Conservation (phyloP, 208 protist species). For the Leishmania braziliensis region DNA sequence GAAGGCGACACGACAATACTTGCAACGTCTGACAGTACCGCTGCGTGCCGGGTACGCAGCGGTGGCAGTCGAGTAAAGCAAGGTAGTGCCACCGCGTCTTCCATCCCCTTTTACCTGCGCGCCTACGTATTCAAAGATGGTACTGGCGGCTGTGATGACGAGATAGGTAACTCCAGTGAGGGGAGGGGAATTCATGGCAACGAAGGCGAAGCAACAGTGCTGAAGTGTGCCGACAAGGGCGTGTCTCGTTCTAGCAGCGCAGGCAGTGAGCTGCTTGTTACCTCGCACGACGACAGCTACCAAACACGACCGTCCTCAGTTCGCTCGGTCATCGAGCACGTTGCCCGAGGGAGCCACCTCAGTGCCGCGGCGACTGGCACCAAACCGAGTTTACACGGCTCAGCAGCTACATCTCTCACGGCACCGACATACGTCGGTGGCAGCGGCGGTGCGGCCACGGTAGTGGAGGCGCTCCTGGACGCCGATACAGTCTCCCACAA, state of each 20-base stretch:
- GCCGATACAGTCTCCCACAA: constrained; percentile 2
- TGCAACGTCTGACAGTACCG: background rate
- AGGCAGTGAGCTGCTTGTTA: constrained; percentile 7
- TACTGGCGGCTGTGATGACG: background rate
- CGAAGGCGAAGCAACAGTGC: background rate
- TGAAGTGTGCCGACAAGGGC: background rate
- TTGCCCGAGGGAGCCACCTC: background rate
- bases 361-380: background rate
- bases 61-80: background rate
- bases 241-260: constrained; percentile 17
- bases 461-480: background rate
- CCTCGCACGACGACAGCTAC: constrained; percentile 7
- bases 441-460: background rate
- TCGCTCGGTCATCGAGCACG: background rate
- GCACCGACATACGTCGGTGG: background rate
- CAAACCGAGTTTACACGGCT: background rate
- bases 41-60: background rate
- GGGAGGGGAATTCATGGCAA: background rate
- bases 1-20: background rate
- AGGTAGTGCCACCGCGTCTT: background rate
- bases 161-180: background rate
- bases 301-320: background rate
- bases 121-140: constrained; percentile 23
- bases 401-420: background rate
- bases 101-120: constrained; percentile 24